phyloP scores from a whole-genome alignment of 345 rosid species.

The Aethionema arabicum region DNA sequence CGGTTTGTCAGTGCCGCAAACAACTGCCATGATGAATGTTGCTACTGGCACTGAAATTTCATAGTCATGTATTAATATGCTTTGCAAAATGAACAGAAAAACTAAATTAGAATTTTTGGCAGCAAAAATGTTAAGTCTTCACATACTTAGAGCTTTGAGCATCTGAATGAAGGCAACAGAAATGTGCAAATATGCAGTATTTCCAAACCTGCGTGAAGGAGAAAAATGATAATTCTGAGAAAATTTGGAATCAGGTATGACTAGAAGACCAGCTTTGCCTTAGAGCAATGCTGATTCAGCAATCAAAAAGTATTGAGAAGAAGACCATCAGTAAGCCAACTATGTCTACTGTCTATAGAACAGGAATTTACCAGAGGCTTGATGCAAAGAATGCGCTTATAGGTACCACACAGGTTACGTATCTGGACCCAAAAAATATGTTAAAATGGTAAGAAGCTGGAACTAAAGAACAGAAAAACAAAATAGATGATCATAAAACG shows the following conservation, averaged over 20 bases:
- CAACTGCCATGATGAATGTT: slow-evolving; percentile 78
- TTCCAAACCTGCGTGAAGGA: slow-evolving; percentile 80
- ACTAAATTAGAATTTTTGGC: not conserved
- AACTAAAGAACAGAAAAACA: not conserved
- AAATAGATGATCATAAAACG: slow-evolving; percentile 1
- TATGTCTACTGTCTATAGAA: slow-evolving; percentile 3
- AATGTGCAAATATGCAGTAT: slow-evolving; percentile 88
- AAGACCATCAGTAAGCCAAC: slow-evolving; percentile 7
- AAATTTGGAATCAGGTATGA: slow-evolving; percentile 4
- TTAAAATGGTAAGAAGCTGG: slow-evolving; percentile 20
- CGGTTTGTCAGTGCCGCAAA: slow-evolving; percentile 89
- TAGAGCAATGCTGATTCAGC: not conserved
- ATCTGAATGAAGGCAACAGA: slow-evolving; percentile 98
- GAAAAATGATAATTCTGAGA: slow-evolving; percentile 15
- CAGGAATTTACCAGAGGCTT: slow-evolving; percentile 83
- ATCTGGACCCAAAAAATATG: slow-evolving; percentile 47
- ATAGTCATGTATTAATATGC: slow-evolving; percentile 33
- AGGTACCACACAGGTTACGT: slow-evolving; percentile 87
- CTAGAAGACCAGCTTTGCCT: not conserved
- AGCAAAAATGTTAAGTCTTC: slow-evolving; percentile 22
- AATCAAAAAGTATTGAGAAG: slow-evolving; percentile 9
- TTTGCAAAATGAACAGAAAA: slow-evolving; percentile 20
- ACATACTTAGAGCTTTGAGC: slow-evolving; percentile 97
- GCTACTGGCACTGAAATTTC: slow-evolving; percentile 93
- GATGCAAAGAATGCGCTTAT: slow-evolving; percentile 97